Evolutionary conservation across 2,329 filamentous ascomycete species (phyloP).

Genomic region (Epichloe glyceriae): DNA sequence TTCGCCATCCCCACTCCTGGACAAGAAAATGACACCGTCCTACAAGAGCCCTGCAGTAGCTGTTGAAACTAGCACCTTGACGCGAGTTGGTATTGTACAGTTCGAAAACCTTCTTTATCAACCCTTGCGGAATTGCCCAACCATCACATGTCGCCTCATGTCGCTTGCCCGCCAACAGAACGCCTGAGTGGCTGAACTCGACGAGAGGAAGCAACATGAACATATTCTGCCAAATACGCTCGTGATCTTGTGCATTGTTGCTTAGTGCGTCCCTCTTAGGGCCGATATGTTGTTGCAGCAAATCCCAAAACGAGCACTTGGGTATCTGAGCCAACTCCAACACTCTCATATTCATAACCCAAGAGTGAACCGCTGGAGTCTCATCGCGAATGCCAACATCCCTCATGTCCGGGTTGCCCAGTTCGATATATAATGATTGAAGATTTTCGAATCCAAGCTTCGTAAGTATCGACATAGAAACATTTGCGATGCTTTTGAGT

Average conservation of each 20-base stretch:
- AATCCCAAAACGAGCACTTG: constrained; percentile 47
- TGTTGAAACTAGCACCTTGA: constrained; percentile 50
- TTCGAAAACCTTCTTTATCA: constrained; percentile 44
- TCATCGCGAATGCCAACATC: constrained; percentile 40
- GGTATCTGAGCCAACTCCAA: constrained; percentile 37
- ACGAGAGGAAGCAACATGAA: constrained; percentile 48
- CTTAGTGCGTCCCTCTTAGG: constrained; percentile 20
- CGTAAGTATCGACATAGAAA: constrained; percentile 28
- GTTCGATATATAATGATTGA: constrained; percentile 31
- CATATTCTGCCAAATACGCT: constrained; percentile 43
- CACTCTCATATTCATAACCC: constrained; percentile 44
- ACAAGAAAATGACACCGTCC: constrained; percentile 50
- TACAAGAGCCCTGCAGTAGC: constrained; percentile 47
- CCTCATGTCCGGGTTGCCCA: constrained; percentile 31
- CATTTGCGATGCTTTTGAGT: constrained; percentile 28
- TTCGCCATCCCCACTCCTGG: constrained; percentile 52
- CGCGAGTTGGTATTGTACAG: constrained; percentile 42
- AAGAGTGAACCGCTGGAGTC: constrained; percentile 34
- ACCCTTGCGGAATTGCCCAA: constrained; percentile 45
- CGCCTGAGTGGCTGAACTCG: constrained; percentile 44
- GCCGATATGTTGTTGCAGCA: constrained; percentile 33
- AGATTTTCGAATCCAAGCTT: constrained; percentile 29
- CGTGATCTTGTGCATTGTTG: constrained; percentile 34
- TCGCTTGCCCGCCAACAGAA: constrained; percentile 25
- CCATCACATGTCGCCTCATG: constrained; percentile 31